Evolutionary conservation across 257 asterid genomes (phyloP).

Genomic region (Voacanga thouarsii): DNA sequence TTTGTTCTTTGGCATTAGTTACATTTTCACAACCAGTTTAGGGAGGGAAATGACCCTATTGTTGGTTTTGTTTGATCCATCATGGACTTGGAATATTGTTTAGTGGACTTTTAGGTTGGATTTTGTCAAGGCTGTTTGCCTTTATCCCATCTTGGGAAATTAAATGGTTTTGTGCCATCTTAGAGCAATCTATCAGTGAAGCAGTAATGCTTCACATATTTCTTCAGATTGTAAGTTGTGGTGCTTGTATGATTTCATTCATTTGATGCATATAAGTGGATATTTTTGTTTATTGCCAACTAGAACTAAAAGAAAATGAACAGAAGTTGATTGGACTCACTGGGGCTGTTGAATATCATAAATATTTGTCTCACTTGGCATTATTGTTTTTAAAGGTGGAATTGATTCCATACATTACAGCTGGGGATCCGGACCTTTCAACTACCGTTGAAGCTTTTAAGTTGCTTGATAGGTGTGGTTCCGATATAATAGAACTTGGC

Average conservation of each 20-base stretch:
- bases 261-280: neutral
- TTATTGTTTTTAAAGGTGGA: conserved; percentile 62
- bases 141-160: neutral
- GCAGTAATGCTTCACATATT: neutral
- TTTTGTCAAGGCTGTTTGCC: too few species aligned
- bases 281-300: neutral
- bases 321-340: neutral
- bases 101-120: neutral
- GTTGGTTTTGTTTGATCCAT: neutral
- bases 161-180: neutral
- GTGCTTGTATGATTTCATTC: neutral
- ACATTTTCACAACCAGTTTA: neutral
- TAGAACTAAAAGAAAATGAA: neutral
- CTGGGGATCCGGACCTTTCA: conserved; percentile 84
- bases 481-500: conserved; percentile 81
- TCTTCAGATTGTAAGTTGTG: neutral
- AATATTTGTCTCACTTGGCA: conserved; percentile 10
- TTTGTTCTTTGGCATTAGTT: neutral
- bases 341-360: neutral
- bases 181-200: neutral
- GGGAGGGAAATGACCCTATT: neutral
- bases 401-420: conserved; percentile 77
- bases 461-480: conserved; percentile 76
- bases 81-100: neutral
- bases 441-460: conserved; percentile 79